phyloP scores from a whole-genome alignment of 768 basidiomycete species.

The Hericium coralloides region DNA sequence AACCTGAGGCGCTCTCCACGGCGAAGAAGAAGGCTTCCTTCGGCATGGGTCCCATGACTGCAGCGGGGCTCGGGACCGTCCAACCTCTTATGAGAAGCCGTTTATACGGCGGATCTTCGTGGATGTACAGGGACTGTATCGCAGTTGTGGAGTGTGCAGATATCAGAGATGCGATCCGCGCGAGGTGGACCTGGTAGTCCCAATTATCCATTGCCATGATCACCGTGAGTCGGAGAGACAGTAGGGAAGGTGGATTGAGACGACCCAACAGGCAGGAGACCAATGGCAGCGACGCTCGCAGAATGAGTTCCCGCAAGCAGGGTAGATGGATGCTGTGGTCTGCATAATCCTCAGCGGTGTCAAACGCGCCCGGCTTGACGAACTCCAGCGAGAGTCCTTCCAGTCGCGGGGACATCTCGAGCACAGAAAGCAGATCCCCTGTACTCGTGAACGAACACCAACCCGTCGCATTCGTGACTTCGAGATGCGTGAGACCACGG shows the following conservation, averaged over 20 bases:
- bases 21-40: no score
- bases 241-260: not conserved
- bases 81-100: no score
- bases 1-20: no score
- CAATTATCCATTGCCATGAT: not conserved
- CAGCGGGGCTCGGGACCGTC: no score
- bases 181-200: not conserved
- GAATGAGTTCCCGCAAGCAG: not conserved
- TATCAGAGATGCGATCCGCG: not conserved
- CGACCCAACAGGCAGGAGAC: not conserved
- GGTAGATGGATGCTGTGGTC: not conserved
- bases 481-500: not conserved
- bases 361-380: not conserved
- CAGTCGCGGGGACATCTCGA: not conserved
- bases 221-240: not conserved
- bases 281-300: not conserved
- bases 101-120: no score
- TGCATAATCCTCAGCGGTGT: not conserved
- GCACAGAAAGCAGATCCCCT: not conserved
- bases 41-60: no score
- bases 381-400: not conserved
- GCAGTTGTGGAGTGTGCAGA: not conserved
- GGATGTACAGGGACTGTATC: not conserved
- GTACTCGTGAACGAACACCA: not conserved
- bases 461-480: not conserved